Evolutionary conservation across 768 basidiomycete genomes (phyloP).

Genomic region (Rhodotorula toruloides): DNA sequence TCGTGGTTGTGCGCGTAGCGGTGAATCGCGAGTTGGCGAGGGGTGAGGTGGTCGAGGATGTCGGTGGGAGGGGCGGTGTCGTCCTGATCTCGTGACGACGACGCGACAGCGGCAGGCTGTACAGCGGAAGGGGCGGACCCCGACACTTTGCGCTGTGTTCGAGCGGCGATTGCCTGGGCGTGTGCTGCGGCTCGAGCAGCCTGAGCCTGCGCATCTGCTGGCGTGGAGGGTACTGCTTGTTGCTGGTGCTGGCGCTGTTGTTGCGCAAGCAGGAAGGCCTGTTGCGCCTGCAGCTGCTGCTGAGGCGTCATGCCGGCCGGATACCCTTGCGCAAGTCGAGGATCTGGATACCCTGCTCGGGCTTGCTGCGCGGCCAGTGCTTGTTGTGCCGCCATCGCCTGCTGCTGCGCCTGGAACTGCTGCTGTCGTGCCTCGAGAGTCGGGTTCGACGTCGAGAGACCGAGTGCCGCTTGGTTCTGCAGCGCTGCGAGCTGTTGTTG

Average conservation of each 20-base stretch:
- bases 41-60: conserved; percentile 28
- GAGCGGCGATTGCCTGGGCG: neutral
- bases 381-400: neutral
- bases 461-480: neutral
- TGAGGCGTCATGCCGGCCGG: conserved; percentile 11
- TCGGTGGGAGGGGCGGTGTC: conserved; percentile 12
- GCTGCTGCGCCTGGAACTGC: conserved; percentile 24
- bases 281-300: neutral
- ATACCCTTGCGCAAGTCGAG: neutral
- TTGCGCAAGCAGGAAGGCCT: conserved; percentile 4
- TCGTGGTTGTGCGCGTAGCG: conserved; percentile 27
- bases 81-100: neutral
- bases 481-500: conserved; percentile 11
- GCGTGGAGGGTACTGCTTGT: neutral
- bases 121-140: neutral
- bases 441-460: neutral
- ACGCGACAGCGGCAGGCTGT: neutral
- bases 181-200: neutral
- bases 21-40: conserved; percentile 23
- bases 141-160: neutral
- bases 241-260: conserved; percentile 9
- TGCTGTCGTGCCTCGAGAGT: conserved; percentile 12
- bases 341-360: neutral
- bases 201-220: neutral
- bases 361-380: neutral